phyloP scores from a whole-genome alignment of 2,329 filamentous ascomycete species.

The Colletotrichum lini region DNA sequence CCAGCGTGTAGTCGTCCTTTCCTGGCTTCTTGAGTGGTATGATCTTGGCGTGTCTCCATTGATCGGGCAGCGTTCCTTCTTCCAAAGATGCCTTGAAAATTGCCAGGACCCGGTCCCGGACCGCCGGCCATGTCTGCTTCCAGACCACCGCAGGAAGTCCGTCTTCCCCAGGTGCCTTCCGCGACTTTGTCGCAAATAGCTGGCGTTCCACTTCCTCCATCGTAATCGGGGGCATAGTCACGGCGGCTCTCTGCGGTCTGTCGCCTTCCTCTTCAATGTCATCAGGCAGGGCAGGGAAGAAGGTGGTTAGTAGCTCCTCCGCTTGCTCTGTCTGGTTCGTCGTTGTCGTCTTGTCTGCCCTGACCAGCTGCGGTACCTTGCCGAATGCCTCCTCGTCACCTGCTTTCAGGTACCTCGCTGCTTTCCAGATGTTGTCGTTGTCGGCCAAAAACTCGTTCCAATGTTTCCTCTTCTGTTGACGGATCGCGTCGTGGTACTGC shows the following conservation, averaged over 20 bases:
- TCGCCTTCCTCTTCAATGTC: slow-evolving; percentile 44
- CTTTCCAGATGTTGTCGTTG: slow-evolving; percentile 49
- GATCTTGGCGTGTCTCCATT: slow-evolving; percentile 45
- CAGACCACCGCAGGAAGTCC: slow-evolving; percentile 42
- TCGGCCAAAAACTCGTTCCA: slow-evolving; percentile 49
- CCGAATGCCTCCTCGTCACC: slow-evolving; percentile 44
- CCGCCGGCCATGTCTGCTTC: slow-evolving; percentile 42
- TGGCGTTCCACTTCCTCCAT: slow-evolving; percentile 45
- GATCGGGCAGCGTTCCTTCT: slow-evolving; percentile 18
- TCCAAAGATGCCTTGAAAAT: slow-evolving; percentile 42
- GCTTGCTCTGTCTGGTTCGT: slow-evolving; percentile 41
- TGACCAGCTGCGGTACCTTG: slow-evolving; percentile 45
- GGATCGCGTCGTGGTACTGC: slow-evolving; percentile 47
- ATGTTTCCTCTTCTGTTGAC: slow-evolving; percentile 47
- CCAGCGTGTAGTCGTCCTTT: slow-evolving; percentile 43
- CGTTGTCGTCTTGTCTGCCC: slow-evolving; percentile 42
- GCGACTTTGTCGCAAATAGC: slow-evolving; percentile 43
- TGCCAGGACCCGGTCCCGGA: slow-evolving; percentile 38
- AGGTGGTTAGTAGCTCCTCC: slow-evolving; percentile 43
- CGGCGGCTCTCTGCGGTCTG: slow-evolving; percentile 36
- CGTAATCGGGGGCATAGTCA: slow-evolving; percentile 41
- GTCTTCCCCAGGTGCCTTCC: slow-evolving; percentile 46
- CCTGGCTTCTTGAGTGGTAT: slow-evolving; percentile 46
- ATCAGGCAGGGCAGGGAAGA: slow-evolving; percentile 44
- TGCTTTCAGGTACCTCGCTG: slow-evolving; percentile 47